A percentile compares a stretch with the other conserved stretches of the same genome.
Conservation (phyloP, 306 rosid genomes). For the Senna tora region DNA sequence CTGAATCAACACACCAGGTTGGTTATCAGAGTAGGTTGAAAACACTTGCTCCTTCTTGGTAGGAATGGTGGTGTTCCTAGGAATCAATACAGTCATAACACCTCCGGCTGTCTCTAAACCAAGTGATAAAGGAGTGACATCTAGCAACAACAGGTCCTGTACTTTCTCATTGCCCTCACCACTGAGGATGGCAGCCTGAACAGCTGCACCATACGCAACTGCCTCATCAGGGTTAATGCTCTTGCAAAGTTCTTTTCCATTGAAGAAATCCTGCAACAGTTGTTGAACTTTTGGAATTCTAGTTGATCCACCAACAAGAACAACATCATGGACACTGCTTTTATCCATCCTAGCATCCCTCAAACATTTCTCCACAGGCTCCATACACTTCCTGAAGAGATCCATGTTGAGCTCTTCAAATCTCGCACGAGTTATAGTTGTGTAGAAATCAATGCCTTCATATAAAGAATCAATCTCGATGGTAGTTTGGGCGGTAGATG, state of each 20-base stretch:
- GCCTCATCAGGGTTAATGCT: constrained; percentile 64
- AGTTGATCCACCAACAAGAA: constrained; percentile 64
- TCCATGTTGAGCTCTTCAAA: constrained; percentile 67
- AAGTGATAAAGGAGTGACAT: constrained; percentile 58
- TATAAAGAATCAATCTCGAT: constrained; percentile 58
- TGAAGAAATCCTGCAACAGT: constrained; percentile 56
- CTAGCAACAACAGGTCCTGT: constrained; percentile 58
- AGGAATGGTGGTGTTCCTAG: constrained; percentile 61
- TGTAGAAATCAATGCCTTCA: constrained; percentile 59
- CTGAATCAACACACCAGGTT: constrained; percentile 64
- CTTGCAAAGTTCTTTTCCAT: constrained; percentile 62
- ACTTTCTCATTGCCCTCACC: constrained; percentile 64
- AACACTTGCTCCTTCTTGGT: constrained; percentile 65
- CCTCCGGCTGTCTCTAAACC: constrained; percentile 64
- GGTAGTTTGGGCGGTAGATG: constrained; percentile 56
- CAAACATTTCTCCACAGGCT: constrained; percentile 58
- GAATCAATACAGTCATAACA: constrained; percentile 65
- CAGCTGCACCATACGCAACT: constrained; percentile 67
- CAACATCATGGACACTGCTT: constrained; percentile 54
- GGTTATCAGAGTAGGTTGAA: constrained; percentile 61
- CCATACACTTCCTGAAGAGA: constrained; percentile 59
- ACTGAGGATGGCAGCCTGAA: constrained; percentile 62
- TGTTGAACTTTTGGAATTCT: constrained; percentile 65
- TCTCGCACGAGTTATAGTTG: constrained; percentile 55
- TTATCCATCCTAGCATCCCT: constrained; percentile 66